A percentile compares a stretch with the other conserved stretches of the same genome.
These are phyloP conservation scores for Helminthosporium solani DNA, from an alignment of 2,329 filamentous ascomycete species.

Conservation along the genomic window DNA sequence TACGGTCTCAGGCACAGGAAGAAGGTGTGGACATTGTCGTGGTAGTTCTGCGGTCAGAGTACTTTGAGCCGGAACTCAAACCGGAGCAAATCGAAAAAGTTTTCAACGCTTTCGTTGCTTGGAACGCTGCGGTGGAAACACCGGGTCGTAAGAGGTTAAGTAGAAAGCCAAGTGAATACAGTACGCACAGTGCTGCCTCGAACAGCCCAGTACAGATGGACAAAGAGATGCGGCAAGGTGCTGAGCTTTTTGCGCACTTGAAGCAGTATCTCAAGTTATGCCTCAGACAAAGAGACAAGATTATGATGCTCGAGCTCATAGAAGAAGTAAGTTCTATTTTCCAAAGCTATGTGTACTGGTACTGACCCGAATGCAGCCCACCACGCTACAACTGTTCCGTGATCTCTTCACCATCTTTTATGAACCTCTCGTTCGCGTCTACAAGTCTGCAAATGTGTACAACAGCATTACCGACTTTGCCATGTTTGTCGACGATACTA, in stretches of 20 bases:
- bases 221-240: conserved; percentile 82
- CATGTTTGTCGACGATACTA: conserved; percentile 88
- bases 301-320: conserved; percentile 94
- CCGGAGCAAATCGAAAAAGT: conserved; percentile 77
- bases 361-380: conserved; percentile 55
- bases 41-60: conserved; percentile 76
- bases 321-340: conserved; percentile 62
- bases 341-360: neutral
- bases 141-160: conserved; percentile 39
- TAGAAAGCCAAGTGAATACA: conserved; percentile 37
- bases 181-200: conserved; percentile 28
- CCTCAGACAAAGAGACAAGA: conserved; percentile 88
- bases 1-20: conserved; percentile 69
- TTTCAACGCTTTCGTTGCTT: conserved; percentile 94
- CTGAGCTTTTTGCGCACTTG: conserved; percentile 87
- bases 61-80: conserved; percentile 69
- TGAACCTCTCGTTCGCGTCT: conserved; percentile 92
- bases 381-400: conserved; percentile 93
- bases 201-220: conserved; percentile 57
- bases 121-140: conserved; percentile 92
- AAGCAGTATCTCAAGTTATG: conserved; percentile 94
- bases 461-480: conserved; percentile 96
- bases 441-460: conserved; percentile 98
- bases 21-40: conserved; percentile 86
- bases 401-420: conserved; percentile 99